Evolutionary conservation across 768 basidiomycete genomes (phyloP).

Genomic region (Pulveroboletus ravenelii): DNA sequence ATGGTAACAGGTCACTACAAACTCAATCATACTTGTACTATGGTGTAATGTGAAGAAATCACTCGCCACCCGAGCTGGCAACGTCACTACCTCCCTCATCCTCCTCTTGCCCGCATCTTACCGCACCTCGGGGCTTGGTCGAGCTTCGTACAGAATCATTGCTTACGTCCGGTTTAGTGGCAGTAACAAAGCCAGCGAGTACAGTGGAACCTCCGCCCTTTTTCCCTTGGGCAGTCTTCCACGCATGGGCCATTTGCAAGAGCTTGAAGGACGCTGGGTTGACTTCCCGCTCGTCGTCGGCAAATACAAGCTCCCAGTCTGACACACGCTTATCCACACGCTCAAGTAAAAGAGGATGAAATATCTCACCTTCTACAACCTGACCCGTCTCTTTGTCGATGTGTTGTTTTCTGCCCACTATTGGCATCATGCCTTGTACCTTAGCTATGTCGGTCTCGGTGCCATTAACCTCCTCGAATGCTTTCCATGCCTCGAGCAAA

Average conservation of each 20-base stretch:
- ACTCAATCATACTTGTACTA: no score
- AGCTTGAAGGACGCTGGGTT: slow-evolving; percentile 95
- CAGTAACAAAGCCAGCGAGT: slow-evolving; percentile 48
- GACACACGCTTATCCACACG: slow-evolving; percentile 1
- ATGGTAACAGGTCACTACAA: no score
- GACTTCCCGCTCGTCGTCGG: slow-evolving; percentile 91
- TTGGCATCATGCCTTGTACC: slow-evolving; percentile 91
- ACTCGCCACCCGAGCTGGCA: slow-evolving; percentile 49
- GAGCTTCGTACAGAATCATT: slow-evolving; percentile 2
- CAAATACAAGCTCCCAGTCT: slow-evolving; percentile 96
- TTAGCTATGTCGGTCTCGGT: slow-evolving; percentile 66
- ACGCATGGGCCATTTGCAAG: slow-evolving; percentile 90
- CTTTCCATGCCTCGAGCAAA: slow-evolving; percentile 91
- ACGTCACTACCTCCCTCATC: slow-evolving; percentile 43
- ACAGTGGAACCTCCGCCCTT: slow-evolving; percentile 32
- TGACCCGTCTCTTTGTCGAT: slow-evolving; percentile 83
- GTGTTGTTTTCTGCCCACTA: slow-evolving; percentile 77
- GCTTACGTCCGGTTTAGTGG: slow-evolving; percentile 21
- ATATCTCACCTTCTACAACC: slow-evolving; percentile 71
- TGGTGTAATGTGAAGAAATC: background rate
- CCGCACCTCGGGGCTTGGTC: slow-evolving; percentile 20
- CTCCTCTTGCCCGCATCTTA: slow-evolving; percentile 17
- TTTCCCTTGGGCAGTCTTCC: slow-evolving; percentile 59
- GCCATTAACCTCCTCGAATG: slow-evolving; percentile 83
- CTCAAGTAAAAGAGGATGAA: background rate